Evolutionary conservation across 805 yeast species (phyloP), one percentile per base, ranked within the genome.

Genomic region (Blastobotrys robertii): DNA sequence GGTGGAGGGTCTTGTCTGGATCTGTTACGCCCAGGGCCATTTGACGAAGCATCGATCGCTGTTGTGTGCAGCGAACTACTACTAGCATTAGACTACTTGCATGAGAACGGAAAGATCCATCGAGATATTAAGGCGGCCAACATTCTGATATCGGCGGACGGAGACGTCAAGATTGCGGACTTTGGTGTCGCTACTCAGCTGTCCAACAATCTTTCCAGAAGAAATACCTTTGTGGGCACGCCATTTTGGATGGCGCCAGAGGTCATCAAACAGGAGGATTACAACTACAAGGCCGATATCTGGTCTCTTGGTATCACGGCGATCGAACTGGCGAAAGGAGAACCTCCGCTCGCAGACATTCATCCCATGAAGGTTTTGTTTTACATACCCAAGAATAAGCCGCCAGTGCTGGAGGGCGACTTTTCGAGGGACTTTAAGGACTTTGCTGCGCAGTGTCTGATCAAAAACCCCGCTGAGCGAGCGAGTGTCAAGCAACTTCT

Each of bases 231-330:
- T 52, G 72, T 68, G 6, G 72, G 72, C 2, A 67, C 72, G 4
- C 72, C 72, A 14, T 92, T 87, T 59, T 92, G 98, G 98, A 92
- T 92, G 98, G 97, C 98, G 0, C 98, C 98, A 0, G 98, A 90
- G 61, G 98, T 90, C 29, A 90, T 90, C 33, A 74, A 84, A 65
- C 97, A 90, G 61, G 94, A 76, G 50, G 76, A 73, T 47, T 74
- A 78, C 50, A 76, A 78, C n/a, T 79, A 74, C 42, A 72, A 76
- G 41, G 88, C 90, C 0, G 92, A 82, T 59, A 71, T 82, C 2
- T 82, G 92, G 92, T 79, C 85, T 7, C 63, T 82, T 45, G 92
- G 90, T 1, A 81, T 85, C 47, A 82, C 90, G 30, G 77, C 84
- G 2, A 78, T 78, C 44, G 94, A 83, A 55, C 61, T 83, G 48